Evolutionary conservation across 257 asterid genomes (phyloP), one percentile per base, ranked within the genome.

Genomic region (Nicotiana tabacum): DNA sequence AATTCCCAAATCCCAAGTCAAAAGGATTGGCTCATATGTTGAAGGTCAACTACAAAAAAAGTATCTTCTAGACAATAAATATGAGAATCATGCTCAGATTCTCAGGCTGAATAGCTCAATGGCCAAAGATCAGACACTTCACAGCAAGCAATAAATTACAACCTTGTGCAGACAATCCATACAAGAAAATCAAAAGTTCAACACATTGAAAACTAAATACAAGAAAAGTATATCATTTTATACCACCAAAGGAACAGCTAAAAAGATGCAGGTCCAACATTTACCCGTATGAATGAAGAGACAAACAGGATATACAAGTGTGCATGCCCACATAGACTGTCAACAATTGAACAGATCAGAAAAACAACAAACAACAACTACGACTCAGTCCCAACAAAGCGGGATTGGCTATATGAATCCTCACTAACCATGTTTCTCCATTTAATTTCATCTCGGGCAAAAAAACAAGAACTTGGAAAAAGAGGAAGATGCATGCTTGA

Each of bases 21-120:
- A 43, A 43, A 70, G 60, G 56, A 43, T 43, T 70, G 60, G 27
- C 6, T 43, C 78, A 43, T 21, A 43, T 21, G 58, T 43, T 57
- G 35, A 43, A 70, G 35, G 78, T 24, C 58, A 70, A 21, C 60
- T 43, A 43, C 78, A 70, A 16, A 43, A 70, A 43, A 70, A 21
- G 6, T 43, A 70, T 70, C 78, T 43, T 70, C 78, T 70, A 70
- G 60, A 70, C 78, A 70, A 3, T 11, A 70, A 16, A 70, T 69
- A 69, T 21, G 60, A 16, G 55, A 21, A 70, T 70, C 78, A 43
- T 70, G 58, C 33, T 21, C 12, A 43, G 11, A 39, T 32, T 43
- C 78, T 21, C 9, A 12, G 35, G 58, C 60, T 43, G 60, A 29
- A 43, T 21, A 32, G 78, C 11, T 43, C 12, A 29, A 21, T 43